Base-by-base conservation (phyloP, 495 filamentous ascomycete genomes). In the Penicillium maclennaniae region DNA sequence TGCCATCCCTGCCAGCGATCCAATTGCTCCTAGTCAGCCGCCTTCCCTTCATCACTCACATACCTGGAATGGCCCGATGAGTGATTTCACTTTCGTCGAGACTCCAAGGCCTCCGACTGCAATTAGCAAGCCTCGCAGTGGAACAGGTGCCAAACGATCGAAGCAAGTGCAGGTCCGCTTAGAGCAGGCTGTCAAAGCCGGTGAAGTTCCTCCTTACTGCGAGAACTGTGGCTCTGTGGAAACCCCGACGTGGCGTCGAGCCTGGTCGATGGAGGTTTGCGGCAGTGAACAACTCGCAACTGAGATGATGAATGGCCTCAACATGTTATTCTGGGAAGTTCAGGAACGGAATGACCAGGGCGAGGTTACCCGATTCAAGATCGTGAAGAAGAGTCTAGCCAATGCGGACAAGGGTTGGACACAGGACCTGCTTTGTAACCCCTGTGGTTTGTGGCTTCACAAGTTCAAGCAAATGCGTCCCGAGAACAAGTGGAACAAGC, bases 221-320 rank as follows among this genome's bases (percentile, higher is more conserved):
- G 81, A 82, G 48, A 93, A 97, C 63, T 98, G 93, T 60, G 93
- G 93, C 6, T 87, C 88, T 15, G 93, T 98, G 52, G 88, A 96
- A 61, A 98, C 93, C 1, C 88, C 92, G 0, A 95, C 91, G 0
- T 98, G 93, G 93, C 81, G 93, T 31, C 93, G 92, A 54, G 87
- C 91, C 2, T 95, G 86, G 80, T 79, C 81, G 9, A 88, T 88
- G 61, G 76, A 86, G 7, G 71, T 83, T 20, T 61, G 70, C 15
- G 88, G 88, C 0, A 73, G 70, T 25, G 85, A 87, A 10, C 68
- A 77, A 9, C 77, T 85, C 58, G 76, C 87, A 49, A 77, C 87
- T 42, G 78, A 84, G 36, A 85, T 85, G 5, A 83, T 85, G 38
- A 84, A 87, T 56, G 81, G 84, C 20, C 82, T 26, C 28, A 80